Base-by-base conservation (phyloP, 2,329 filamentous ascomycete species). In the Aspergillus viridinutans region DNA sequence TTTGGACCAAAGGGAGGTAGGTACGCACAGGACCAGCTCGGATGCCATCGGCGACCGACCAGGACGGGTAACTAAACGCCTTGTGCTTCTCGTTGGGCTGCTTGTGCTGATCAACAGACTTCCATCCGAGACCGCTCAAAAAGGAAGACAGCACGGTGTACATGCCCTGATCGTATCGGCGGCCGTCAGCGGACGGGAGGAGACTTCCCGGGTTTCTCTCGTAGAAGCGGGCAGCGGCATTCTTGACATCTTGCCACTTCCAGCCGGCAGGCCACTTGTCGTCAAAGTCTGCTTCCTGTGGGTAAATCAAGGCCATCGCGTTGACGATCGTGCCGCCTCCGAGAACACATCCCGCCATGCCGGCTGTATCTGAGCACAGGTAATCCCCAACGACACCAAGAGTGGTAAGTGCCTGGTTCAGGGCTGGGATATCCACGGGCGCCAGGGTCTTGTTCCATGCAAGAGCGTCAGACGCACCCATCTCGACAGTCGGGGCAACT, bases 241-340 rank as follows among this genome's bases (percentile, higher is more conserved):
- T 68, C 55, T 74, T 73, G 67, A 90, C 81, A 62, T 90, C 87
- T 4, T 73, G 67, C 14, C 83, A 79, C 71, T 87, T 85, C 88
- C 88, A 91, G 42, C 88, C 88, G 0, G 74, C 61, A 0, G 88
- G 88, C 75, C 89, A 91, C 71, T 88, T 88, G 70, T 82, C 79
- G 69, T 90, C 85, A 79, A 87, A 90, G 67, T 90, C 88, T 3
- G 76, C 68, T 2, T 81, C 76, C 60, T 85, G 82, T 0, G 88
- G 63, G 51, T 65, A 45, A 20, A 65, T 59, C 49, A 63, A 61
- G 5, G 56, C 58, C 55, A 63, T 55, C 38, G 60, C 60, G 45
- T 65, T 65, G 42, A 65, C 43, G 12, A 58, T 58, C 23, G 59
- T 61, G 21, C 61, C 62, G 23, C 61, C 62, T 29, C 62, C 61